Percentiles rank a stretch among this genome's conserved stretches.
phyloP scores from a whole-genome alignment of 306 rosid species.

The Acmispon strigosus region DNA sequence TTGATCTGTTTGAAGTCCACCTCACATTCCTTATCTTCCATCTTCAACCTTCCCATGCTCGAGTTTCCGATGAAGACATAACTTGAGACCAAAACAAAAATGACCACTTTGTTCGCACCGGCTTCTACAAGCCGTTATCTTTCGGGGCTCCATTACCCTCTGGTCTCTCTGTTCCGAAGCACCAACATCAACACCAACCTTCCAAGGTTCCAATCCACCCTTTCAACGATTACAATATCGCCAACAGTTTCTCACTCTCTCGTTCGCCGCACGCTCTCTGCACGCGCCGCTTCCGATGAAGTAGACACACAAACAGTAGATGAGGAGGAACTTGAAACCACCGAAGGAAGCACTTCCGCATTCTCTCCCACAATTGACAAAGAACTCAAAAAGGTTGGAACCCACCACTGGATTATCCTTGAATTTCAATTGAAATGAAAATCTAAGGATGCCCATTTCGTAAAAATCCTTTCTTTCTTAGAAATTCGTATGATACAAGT shows the following conservation, averaged over 20 bases:
- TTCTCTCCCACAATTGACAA: conserved; percentile 58
- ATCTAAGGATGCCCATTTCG: neutral
- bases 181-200: conserved; percentile 1
- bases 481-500: neutral
- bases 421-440: neutral
- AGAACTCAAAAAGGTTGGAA: conserved; percentile 80
- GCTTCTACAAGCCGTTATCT: conserved; percentile 33
- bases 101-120: conserved; percentile 53
- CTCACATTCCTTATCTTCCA: conserved; percentile 30
- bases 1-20: neutral
- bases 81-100: neutral
- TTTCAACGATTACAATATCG: neutral
- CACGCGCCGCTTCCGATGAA: conserved; percentile 59
- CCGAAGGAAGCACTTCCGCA: conserved; percentile 22
- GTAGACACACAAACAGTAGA: conserved; percentile 28
- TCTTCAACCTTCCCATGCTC: neutral
- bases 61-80: neutral
- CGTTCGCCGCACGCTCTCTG: conserved; percentile 25
- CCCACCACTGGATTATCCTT: neutral
- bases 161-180: neutral
- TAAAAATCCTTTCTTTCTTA: neutral
- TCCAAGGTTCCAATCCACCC: neutral
- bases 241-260: conserved; percentile 4
- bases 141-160: conserved; percentile 23
- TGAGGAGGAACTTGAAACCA: conserved; percentile 31